Evolutionary conservation across 768 basidiomycete species (phyloP).

Genomic region (Phaeolepiota aurea): DNA sequence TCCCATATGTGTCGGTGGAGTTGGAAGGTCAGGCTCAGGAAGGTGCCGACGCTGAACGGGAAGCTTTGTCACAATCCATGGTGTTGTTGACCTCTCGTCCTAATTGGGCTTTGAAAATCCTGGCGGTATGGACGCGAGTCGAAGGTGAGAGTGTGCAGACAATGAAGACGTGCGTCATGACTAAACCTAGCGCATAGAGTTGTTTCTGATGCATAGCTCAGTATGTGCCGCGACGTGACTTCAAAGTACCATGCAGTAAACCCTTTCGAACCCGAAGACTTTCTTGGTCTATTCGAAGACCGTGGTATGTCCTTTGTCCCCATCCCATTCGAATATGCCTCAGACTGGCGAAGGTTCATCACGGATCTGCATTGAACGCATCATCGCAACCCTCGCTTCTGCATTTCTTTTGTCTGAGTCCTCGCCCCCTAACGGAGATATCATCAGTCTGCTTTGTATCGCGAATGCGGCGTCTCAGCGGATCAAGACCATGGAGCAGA

Average conservation of each 20-base stretch:
- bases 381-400: slow-evolving; percentile 16
- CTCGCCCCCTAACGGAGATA: slow-evolving; percentile 13
- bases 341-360: slow-evolving; percentile 15
- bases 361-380: slow-evolving; percentile 16
- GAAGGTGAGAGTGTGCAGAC: slow-evolving; percentile 16
- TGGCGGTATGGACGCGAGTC: slow-evolving; percentile 15
- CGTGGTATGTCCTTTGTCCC: slow-evolving; percentile 6
- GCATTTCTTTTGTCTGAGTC: slow-evolving; percentile 7
- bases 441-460: slow-evolving; percentile 18
- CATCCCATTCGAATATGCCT: neutral
- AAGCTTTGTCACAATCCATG: slow-evolving; percentile 12
- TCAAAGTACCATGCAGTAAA: slow-evolving; percentile 10
- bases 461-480: slow-evolving; percentile 12
- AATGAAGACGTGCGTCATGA: slow-evolving; percentile 9
- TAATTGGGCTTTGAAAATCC: slow-evolving; percentile 16
- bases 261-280: slow-evolving; percentile 5
- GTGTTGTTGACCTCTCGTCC: slow-evolving; percentile 16
- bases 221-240: slow-evolving; percentile 10
- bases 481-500: slow-evolving; percentile 6
- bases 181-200: too few relatives aligned
- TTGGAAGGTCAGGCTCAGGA: slow-evolving; percentile 5
- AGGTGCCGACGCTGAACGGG: slow-evolving; percentile 13
- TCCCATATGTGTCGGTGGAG: slow-evolving; percentile 14
- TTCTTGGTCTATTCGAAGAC: slow-evolving; percentile 11
- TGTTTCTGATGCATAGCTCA: slow-evolving; percentile 3